phyloP scores from a whole-genome alignment of 2,329 filamentous ascomycete species.

The Drechslera avenae region DNA sequence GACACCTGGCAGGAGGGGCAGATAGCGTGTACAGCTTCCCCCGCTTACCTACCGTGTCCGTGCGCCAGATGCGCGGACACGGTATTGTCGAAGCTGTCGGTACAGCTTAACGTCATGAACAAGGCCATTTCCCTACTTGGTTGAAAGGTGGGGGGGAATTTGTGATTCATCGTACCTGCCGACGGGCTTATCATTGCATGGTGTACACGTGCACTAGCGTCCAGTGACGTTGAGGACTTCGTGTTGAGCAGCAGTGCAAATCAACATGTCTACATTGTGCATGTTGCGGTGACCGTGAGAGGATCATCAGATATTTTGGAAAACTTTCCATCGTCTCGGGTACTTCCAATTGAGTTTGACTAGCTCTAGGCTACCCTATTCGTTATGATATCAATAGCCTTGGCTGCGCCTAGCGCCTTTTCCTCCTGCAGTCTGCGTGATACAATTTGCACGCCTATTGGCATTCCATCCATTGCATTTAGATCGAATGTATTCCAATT shows the following conservation, averaged over 20 bases:
- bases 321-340: too few species aligned
- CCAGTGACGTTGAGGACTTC: background rate
- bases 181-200: conserved; percentile 19
- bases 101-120: background rate
- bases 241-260: too few species aligned
- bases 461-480: conserved; percentile 45
- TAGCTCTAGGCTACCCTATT: background rate
- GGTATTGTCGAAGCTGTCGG: background rate
- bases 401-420: conserved; percentile 46
- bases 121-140: background rate
- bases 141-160: conserved; percentile 20
- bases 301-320: too few species aligned
- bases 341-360: background rate
- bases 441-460: conserved; percentile 46
- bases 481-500: conserved; percentile 53
- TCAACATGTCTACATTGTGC: too few species aligned
- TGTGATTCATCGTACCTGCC: conserved; percentile 15
- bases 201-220: conserved; percentile 13
- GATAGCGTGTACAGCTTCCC: conserved; percentile 18
- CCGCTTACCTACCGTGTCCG: too few species aligned
- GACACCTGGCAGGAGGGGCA: background rate
- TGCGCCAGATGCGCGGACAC: too few species aligned
- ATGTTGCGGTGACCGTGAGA: too few species aligned
- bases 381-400: conserved; percentile 28
- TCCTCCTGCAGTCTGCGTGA: conserved; percentile 47